Evolutionary conservation across 164 flowering plant species (phyloP).

Genomic region (Vitis rotundifolia): DNA sequence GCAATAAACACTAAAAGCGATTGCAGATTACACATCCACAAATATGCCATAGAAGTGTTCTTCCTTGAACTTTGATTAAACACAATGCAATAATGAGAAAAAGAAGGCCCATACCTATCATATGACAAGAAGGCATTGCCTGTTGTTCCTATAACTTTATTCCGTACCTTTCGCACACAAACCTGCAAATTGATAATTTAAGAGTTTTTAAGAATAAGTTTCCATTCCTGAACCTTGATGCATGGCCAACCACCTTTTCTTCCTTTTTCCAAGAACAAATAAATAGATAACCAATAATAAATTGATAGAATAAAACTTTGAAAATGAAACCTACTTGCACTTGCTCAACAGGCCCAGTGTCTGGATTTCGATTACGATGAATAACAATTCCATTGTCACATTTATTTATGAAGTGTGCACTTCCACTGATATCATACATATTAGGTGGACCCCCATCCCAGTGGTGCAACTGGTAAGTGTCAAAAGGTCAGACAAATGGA

Average conservation of each 20-base stretch:
- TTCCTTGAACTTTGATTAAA: too few relatives aligned
- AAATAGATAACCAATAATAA: too few relatives aligned
- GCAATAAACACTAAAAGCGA: too few relatives aligned
- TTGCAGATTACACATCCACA: too few relatives aligned
- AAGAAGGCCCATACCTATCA: slow-evolving; percentile 51
- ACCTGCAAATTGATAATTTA: slow-evolving; percentile 45
- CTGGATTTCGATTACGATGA: slow-evolving; percentile 89
- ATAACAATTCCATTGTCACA: slow-evolving; percentile 98
- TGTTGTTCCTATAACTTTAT: slow-evolving; percentile 78
- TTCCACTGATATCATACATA: slow-evolving; percentile 97
- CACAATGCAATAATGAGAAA: not conserved
- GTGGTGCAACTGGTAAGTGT: slow-evolving; percentile 58
- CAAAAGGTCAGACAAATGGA: not conserved
- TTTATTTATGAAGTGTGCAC: slow-evolving; percentile 98
- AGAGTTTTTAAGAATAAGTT: not conserved
- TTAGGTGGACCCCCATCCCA: slow-evolving; percentile 93
- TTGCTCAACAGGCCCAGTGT: slow-evolving; percentile 71
- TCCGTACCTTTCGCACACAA: slow-evolving; percentile 88
- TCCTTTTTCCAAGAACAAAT: too few relatives aligned
- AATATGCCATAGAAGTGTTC: too few relatives aligned
- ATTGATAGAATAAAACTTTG: too few relatives aligned
- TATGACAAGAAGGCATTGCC: slow-evolving; percentile 85
- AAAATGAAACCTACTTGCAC: slow-evolving; percentile 58
- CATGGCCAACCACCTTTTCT: too few relatives aligned
- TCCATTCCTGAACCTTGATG: too few relatives aligned